Conservation (phyloP, 108 stramenopile species). For the Cylindrotheca fusiformis region DNA sequence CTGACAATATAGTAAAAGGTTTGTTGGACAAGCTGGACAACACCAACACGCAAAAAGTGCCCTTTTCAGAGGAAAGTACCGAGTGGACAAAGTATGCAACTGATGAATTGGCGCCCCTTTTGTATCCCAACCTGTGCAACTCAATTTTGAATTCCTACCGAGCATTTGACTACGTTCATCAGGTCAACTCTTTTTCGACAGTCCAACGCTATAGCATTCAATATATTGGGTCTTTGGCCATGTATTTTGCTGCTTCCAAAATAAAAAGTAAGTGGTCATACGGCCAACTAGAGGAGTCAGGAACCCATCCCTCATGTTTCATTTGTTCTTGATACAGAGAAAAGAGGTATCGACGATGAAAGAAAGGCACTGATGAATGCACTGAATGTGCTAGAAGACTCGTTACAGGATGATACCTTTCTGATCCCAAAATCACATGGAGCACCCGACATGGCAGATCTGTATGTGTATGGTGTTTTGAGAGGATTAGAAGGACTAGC, state of each 20-base stretch:
- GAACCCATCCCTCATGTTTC: no score
- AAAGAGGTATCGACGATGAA: slow-evolving; percentile 76
- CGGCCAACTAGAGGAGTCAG: no score
- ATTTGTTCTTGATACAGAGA: slow-evolving; percentile 35
- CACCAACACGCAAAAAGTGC: not conserved
- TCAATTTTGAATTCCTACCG: slow-evolving; percentile 66
- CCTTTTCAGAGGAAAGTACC: slow-evolving; percentile 15
- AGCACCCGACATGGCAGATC: slow-evolving; percentile 61
- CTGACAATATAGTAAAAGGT: slow-evolving; percentile 25
- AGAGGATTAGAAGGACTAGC: slow-evolving; percentile 65
- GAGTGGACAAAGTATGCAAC: slow-evolving; percentile 78
- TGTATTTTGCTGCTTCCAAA: slow-evolving; percentile 89
- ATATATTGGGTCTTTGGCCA: slow-evolving; percentile 73
- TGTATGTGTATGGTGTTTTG: slow-evolving; percentile 86
- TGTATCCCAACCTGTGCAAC: slow-evolving; percentile 91
- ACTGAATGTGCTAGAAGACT: slow-evolving; percentile 50
- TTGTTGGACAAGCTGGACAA: not conserved
- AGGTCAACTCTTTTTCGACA: slow-evolving; percentile 49
- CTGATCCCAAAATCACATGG: slow-evolving; percentile 2
- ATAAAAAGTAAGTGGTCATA: slow-evolving; percentile 64
- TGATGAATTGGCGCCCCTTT: slow-evolving; percentile 75
- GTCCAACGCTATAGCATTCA: slow-evolving; percentile 63
- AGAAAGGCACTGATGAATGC: slow-evolving; percentile 61
- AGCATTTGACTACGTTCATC: slow-evolving; percentile 84
- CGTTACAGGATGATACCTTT: slow-evolving; percentile 31